Base-by-base conservation (phyloP, 192 early-diverging fungal genomes). In the Podochytrium sp. region DNA sequence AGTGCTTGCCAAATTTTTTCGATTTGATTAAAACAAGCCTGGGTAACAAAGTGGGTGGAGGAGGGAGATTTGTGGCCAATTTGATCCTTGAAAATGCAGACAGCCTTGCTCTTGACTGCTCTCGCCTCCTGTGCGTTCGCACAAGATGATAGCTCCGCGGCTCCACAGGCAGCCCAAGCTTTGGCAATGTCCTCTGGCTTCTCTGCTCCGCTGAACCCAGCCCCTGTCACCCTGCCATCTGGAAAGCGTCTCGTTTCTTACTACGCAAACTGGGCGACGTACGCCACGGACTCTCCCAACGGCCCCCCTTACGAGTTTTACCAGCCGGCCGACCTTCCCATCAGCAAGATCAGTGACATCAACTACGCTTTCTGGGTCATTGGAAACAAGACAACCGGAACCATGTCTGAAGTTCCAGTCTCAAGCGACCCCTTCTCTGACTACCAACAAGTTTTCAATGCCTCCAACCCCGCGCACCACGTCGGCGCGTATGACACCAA, bases 291-390 rank as follows among this genome's bases (percentile, higher is more conserved):
- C 7, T 3, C 32, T 34, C 5, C 5, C 32, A 38, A 37, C 35
- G 29, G 5, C 3, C 35, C 58, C 32, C 58, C 58, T 34, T 60
- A 34, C 30, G 35, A 60, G 20, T 80, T 82, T 30, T 86, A 79
- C 60, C 82, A 84, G 71, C 75, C 83, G 30, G 82, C 80, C 32
- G 82, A 86, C 40, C 32, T 86, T 0, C 85, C 85, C 23, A 81
- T 86, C 29, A 43, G 84, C 25, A 79, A 65, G 51, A 75, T 86
- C 10, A 55, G 73, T 18, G 85, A 86, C 42, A 71, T 86, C 57
- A 84, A 82, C 72, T 86, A 86, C 65, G 76, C 78, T 23, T 86
- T 86, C 61, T 75, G 76, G 33, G 77, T 80, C 65, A 61, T 86
- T 60, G 58, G n/a, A 16, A 60, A 60, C 35, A 60, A 60, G 58